These are phyloP conservation scores for Prunella vulgaris DNA, from an alignment of 257 asterid species.

Conservation along the genomic window DNA sequence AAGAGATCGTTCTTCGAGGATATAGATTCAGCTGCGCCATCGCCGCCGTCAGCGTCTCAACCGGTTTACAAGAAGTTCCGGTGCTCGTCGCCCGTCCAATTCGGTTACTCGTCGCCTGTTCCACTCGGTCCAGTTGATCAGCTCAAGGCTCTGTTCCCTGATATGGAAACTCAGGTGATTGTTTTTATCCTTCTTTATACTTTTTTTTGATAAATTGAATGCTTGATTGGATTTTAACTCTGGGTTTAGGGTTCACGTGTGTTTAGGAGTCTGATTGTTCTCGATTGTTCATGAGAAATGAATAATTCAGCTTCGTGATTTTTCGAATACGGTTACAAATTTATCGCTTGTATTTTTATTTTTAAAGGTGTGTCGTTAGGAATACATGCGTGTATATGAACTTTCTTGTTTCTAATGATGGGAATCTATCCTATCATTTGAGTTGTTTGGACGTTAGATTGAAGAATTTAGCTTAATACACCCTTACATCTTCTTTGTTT, in stretches of 20 bases:
- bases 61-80: slow-evolving; percentile 59
- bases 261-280: slow-evolving; percentile 4
- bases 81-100: slow-evolving; percentile 48
- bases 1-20: slow-evolving; percentile 87
- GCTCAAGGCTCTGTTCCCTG: slow-evolving; percentile 53
- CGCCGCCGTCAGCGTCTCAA: slow-evolving; percentile 51
- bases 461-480: neutral
- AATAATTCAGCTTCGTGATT: neutral
- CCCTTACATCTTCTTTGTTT: neutral
- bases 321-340: neutral
- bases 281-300: neutral
- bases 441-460: slow-evolving; percentile 1
- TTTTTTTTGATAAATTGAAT: neutral
- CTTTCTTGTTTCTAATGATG: neutral
- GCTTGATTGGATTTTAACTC: neutral
- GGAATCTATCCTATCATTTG: neutral
- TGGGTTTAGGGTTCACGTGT: neutral
- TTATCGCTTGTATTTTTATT: neutral
- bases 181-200: neutral
- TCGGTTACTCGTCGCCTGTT: slow-evolving; percentile 35
- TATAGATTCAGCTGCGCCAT: slow-evolving; percentile 38
- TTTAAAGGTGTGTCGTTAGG: too few relatives aligned
- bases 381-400: neutral
- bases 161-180: slow-evolving; percentile 45
- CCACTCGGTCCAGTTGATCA: slow-evolving; percentile 34